A percentile compares a stretch with the other conserved stretches of the same genome.
Evolutionary conservation across 768 basidiomycete species (phyloP).

Genomic region (Boletus fagicola): DNA sequence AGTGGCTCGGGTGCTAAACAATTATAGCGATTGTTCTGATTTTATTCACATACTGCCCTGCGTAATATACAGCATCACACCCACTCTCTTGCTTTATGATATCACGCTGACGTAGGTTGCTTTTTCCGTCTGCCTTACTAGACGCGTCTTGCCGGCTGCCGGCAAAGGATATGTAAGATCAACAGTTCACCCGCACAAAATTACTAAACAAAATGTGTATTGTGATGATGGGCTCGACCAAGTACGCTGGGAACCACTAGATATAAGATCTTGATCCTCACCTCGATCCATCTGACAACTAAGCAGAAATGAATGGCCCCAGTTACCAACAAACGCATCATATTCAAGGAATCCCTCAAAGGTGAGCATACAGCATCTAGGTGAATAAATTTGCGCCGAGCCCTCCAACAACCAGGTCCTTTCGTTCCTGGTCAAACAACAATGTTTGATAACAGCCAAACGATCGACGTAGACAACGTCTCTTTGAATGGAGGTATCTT

Average conservation of each 20-base stretch:
- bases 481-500: background rate
- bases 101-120: background rate
- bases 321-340: background rate
- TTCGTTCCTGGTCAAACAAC: background rate
- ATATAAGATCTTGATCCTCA: background rate
- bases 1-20: background rate
- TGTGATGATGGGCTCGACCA: background rate
- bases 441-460: background rate
- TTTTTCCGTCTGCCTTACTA: background rate
- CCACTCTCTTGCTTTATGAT: background rate
- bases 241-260: background rate
- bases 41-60: no score
- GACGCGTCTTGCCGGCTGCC: background rate
- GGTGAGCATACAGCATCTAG: background rate
- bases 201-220: background rate
- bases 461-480: background rate
- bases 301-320: background rate
- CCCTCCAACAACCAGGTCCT: background rate
- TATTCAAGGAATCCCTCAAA: background rate
- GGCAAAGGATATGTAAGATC: background rate
- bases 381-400: background rate
- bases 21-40: no score
- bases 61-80: background rate
- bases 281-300: background rate
- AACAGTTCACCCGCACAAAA: background rate